A percentile compares a stretch with the other conserved stretches of the same genome.
Evolutionary conservation across 305 asterid genomes (phyloP).

Genomic region (Solanum hybrid): DNA sequence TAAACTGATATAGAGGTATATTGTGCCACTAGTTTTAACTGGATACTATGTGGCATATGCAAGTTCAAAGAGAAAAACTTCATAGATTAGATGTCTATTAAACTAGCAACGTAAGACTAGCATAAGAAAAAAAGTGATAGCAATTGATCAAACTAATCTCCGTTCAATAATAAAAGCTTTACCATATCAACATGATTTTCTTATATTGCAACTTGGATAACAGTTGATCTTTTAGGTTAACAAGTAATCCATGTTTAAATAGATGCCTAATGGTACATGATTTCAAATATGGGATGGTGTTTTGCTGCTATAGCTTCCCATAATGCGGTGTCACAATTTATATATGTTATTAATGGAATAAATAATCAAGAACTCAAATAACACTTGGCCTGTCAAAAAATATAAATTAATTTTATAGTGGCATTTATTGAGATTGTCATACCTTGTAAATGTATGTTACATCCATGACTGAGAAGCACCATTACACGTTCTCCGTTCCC

Average conservation of each 20-base stretch:
- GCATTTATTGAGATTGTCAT: neutral
- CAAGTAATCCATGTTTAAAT: slow-evolving; percentile 57
- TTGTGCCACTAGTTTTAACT: too few relatives aligned
- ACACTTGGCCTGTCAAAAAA: neutral
- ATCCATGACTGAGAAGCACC: slow-evolving; percentile 73
- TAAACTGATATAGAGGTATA: too few relatives aligned
- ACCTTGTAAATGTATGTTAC: slow-evolving; percentile 60
- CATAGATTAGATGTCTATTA: too few relatives aligned
- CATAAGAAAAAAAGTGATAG: too few relatives aligned
- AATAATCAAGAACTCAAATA: neutral
- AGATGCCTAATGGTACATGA: slow-evolving; percentile 60
- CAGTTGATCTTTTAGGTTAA: slow-evolving; percentile 63
- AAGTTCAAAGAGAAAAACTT: too few relatives aligned
- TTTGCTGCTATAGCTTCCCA: slow-evolving; percentile 73
- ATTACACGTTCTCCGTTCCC: slow-evolving; percentile 78
- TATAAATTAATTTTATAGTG: neutral
- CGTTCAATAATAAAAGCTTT: slow-evolving; percentile 55
- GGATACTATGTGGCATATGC: too few relatives aligned
- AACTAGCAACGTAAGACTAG: too few relatives aligned
- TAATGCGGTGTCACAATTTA: slow-evolving; percentile 62
- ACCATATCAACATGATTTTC: slow-evolving; percentile 53
- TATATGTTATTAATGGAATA: slow-evolving; percentile 31
- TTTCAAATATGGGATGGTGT: slow-evolving; percentile 49
- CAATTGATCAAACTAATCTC: slow-evolving; percentile 34
- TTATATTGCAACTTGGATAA: slow-evolving; percentile 44